These are phyloP conservation scores for Eucalyptus sp. DNA, from an alignment of 345 rosid genomes.

Conservation along the genomic window DNA sequence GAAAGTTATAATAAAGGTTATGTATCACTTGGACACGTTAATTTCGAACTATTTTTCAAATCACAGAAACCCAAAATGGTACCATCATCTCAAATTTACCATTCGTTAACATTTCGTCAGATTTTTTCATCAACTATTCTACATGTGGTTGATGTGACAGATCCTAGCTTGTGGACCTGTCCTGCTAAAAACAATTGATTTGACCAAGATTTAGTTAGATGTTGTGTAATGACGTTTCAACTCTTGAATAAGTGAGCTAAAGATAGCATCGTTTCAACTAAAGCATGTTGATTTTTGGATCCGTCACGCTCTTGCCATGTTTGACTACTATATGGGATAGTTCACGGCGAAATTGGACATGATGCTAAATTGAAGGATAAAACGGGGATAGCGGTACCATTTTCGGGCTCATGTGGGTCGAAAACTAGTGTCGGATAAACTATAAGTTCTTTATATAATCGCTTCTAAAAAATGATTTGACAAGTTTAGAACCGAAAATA, in stretches of 20 bases:
- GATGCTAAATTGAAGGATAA: neutral
- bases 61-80: accelerated
- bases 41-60: neutral
- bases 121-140: neutral
- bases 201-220: neutral
- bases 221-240: neutral
- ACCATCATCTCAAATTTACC: neutral
- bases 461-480: neutral
- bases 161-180: neutral
- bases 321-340: neutral
- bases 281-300: neutral
- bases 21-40: neutral
- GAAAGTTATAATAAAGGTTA: neutral
- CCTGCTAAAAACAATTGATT: neutral
- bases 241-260: neutral
- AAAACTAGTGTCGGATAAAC: neutral
- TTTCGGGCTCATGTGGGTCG: neutral
- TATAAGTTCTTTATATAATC: neutral
- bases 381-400: neutral
- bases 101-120: accelerated
- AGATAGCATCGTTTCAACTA: neutral
- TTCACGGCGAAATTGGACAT: neutral
- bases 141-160: neutral
- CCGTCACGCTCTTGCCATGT: neutral
- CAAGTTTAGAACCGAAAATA: neutral